Percentiles rank a stretch among this genome's conserved stretches.
Conservation (phyloP, 1,139 yeast species). For the Kodamaea sp. region DNA sequence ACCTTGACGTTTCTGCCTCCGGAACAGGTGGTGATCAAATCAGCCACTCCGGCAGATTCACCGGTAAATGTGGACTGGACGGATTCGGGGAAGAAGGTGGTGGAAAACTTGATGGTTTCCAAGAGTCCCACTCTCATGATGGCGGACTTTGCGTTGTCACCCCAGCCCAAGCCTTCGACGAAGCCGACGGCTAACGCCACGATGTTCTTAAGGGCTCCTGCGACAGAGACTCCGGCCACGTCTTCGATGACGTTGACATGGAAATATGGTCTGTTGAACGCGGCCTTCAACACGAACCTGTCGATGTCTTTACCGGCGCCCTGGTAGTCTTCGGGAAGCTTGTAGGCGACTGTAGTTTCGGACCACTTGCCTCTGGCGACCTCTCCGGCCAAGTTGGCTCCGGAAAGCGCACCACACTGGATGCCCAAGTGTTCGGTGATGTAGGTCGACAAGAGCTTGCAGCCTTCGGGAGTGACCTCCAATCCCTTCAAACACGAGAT, state of each 20-base stretch:
- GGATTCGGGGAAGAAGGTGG: slow-evolving; percentile 45
- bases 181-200: slow-evolving; percentile 53
- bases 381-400: slow-evolving; percentile 52
- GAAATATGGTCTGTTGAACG: slow-evolving; percentile 51
- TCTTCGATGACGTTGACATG: slow-evolving; percentile 50
- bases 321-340: slow-evolving; percentile 38
- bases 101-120: slow-evolving; percentile 46
- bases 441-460: slow-evolving; percentile 44
- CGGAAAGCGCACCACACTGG: slow-evolving; percentile 48
- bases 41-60: slow-evolving; percentile 55
- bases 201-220: slow-evolving; percentile 50
- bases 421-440: slow-evolving; percentile 48
- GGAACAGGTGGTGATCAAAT: slow-evolving; percentile 49
- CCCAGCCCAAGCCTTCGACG: slow-evolving; percentile 53
- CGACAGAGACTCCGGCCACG: slow-evolving; percentile 52
- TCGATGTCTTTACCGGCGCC: slow-evolving; percentile 49
- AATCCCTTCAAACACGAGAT: slow-evolving; percentile 52
- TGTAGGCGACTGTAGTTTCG: slow-evolving; percentile 51
- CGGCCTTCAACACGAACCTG: slow-evolving; percentile 39
- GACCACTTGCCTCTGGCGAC: slow-evolving; percentile 52
- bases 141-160: slow-evolving; percentile 53
- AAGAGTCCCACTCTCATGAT: slow-evolving; percentile 50
- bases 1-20: slow-evolving; percentile 54
- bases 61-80: slow-evolving; percentile 41
- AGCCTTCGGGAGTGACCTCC: slow-evolving; percentile 47